Percentiles rank a stretch among this genome's conserved stretches.
phyloP scores from a whole-genome alignment of 2,329 filamentous ascomycete genomes.

The Thielaviopsis musarum region DNA sequence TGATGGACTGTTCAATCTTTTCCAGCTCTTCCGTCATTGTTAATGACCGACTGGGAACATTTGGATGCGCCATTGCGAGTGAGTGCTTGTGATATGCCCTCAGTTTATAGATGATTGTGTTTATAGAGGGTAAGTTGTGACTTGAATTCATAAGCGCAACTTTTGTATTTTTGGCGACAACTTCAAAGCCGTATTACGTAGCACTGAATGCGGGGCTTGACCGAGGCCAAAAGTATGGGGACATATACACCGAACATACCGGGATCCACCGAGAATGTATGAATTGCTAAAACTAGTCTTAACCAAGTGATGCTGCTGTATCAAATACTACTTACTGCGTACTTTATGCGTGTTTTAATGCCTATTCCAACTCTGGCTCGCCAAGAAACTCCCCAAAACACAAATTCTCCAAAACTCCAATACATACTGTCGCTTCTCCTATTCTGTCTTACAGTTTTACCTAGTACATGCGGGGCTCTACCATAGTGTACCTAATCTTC shows the following conservation, averaged over 20 bases:
- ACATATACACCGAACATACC: not conserved
- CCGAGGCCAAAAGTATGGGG: not conserved
- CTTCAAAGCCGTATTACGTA: not conserved
- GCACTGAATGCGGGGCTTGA: not conserved
- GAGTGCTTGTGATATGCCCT: not conserved
- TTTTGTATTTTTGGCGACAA: not conserved
- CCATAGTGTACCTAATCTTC: not conserved
- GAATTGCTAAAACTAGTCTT: not conserved
- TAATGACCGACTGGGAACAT: conserved; percentile 36
- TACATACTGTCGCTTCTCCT: not conserved
- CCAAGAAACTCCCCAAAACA: too few relatives aligned
- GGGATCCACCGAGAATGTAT: not conserved
- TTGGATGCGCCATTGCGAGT: conserved; percentile 30
- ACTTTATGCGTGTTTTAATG: too few relatives aligned
- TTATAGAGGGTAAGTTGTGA: not conserved
- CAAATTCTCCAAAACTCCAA: not conserved
- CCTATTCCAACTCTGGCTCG: too few relatives aligned
- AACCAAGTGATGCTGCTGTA: too few relatives aligned
- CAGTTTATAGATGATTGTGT: too few relatives aligned
- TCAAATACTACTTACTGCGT: too few relatives aligned
- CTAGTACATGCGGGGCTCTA: not conserved
- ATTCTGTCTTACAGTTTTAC: not conserved
- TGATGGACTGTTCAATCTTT: conserved; percentile 91
- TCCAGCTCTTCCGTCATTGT: conserved; percentile 90
- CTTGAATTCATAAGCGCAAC: not conserved